phyloP scores from a whole-genome alignment of 176 grass and related monocot genomes.

The Bonia amplexicaulis region DNA sequence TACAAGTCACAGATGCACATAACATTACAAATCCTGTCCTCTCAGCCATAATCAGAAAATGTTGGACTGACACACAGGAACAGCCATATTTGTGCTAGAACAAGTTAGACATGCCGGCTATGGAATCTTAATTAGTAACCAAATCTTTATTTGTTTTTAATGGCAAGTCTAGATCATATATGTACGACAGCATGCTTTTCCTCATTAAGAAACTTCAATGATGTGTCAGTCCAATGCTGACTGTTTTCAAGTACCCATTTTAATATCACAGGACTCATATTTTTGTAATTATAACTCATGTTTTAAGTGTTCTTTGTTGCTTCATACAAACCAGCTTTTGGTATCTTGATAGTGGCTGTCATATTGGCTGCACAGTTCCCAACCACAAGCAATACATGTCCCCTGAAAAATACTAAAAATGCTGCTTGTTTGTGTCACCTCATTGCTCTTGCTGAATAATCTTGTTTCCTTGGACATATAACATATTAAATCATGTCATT shows the following conservation, averaged over 20 bases:
- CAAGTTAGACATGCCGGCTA: not conserved
- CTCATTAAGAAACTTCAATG: not conserved
- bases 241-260: not conserved
- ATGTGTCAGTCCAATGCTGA: not conserved
- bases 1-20: not conserved
- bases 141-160: not conserved
- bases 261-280: not conserved
- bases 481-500: not conserved
- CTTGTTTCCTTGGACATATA: not conserved
- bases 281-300: not conserved
- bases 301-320: not conserved
- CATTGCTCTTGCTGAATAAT: not conserved
- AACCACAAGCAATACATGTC: not conserved
- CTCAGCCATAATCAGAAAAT: not conserved
- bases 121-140: not conserved
- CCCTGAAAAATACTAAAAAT: not conserved
- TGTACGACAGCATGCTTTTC: not conserved
- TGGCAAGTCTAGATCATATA: not conserved
- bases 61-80: not conserved
- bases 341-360: not conserved
- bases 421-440: not conserved
- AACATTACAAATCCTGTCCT: not conserved
- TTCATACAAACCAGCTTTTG: not conserved
- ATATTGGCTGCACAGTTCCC: not conserved
- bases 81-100: slow-evolving; percentile 7